Conservation (phyloP, 2,329 filamentous ascomycete genomes). For the Thelonectria rubi region DNA sequence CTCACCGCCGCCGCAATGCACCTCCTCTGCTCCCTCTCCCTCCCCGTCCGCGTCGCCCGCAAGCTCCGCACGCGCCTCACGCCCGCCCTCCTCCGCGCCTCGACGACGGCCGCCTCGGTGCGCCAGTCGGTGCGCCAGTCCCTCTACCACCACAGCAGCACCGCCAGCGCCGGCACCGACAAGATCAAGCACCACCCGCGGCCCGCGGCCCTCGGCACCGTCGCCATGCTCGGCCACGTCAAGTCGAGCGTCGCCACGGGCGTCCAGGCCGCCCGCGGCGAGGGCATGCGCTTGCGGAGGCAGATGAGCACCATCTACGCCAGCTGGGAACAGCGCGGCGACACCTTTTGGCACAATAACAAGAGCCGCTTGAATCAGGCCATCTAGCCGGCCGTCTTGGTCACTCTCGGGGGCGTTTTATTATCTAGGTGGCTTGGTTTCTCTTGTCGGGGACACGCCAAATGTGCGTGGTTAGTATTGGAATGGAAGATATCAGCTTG, state of each 20-base stretch:
- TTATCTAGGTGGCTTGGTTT: not conserved
- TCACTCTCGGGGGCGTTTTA: not conserved
- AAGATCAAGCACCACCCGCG: slow-evolving; percentile 34
- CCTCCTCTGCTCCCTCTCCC: slow-evolving; percentile 31
- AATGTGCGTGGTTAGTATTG: not conserved
- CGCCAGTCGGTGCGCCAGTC: slow-evolving; percentile 39
- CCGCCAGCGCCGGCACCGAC: slow-evolving; percentile 20
- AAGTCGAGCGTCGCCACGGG: slow-evolving; percentile 23
- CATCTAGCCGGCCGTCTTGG: not conserved
- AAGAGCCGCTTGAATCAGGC: slow-evolving; percentile 17
- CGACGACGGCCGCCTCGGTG: slow-evolving; percentile 35
- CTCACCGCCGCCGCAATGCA: slow-evolving; percentile 31
- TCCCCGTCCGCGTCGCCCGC: slow-evolving; percentile 31
- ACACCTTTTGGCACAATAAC: slow-evolving; percentile 24
- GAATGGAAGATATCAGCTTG: slow-evolving; percentile 15
- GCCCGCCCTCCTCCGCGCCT: slow-evolving; percentile 31
- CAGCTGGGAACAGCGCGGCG: slow-evolving; percentile 33
- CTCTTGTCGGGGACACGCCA: slow-evolving; percentile 1
- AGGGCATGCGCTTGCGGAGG: slow-evolving; percentile 31
- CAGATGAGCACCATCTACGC: slow-evolving; percentile 40
- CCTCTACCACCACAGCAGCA: slow-evolving; percentile 31
- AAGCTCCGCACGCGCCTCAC: slow-evolving; percentile 34
- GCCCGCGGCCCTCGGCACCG: slow-evolving; percentile 39
- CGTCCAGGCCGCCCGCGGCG: slow-evolving; percentile 21
- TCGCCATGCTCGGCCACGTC: slow-evolving; percentile 36